These are phyloP conservation scores for Ampelomyces quisqualis DNA, from an alignment of 2,329 filamentous ascomycete genomes.

Conservation along the genomic window DNA sequence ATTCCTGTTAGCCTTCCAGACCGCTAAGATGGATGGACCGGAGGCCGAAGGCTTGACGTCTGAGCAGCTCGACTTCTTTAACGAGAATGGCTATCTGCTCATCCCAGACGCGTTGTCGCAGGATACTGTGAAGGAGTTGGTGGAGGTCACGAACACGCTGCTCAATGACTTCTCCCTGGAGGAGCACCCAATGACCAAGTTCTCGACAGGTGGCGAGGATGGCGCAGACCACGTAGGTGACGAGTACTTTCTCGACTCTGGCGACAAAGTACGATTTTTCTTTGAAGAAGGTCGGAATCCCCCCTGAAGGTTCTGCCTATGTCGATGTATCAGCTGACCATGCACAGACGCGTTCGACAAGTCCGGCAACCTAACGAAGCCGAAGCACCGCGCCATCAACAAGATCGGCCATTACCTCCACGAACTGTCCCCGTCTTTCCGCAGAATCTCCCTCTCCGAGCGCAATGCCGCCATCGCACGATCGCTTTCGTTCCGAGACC, in stretches of 20 bases:
- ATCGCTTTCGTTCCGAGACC: conserved; percentile 72
- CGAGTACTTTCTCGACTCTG: conserved; percentile 86
- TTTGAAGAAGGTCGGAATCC: conserved; percentile 70
- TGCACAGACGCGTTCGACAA: conserved; percentile 70
- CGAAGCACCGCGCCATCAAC: conserved; percentile 84
- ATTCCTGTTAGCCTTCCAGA: neutral
- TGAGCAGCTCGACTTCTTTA: conserved; percentile 70
- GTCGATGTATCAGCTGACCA: conserved; percentile 2
- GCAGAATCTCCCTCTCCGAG: conserved; percentile 54
- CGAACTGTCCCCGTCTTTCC: conserved; percentile 50
- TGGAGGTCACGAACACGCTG: conserved; percentile 72
- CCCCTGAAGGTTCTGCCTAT: too few relatives aligned
- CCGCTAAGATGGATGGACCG: conserved; percentile 18
- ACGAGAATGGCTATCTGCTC: conserved; percentile 85
- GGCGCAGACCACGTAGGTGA: conserved; percentile 80
- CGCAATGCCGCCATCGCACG: conserved; percentile 65
- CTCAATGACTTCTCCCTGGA: conserved; percentile 75
- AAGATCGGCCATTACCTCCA: conserved; percentile 57
- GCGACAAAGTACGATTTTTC: conserved; percentile 94
- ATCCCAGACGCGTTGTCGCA: conserved; percentile 73
- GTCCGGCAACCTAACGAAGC: conserved; percentile 66
- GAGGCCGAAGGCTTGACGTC: conserved; percentile 61
- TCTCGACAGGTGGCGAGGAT: conserved; percentile 77
- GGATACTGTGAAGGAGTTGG: conserved; percentile 65
- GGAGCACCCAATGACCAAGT: conserved; percentile 88